phyloP scores from a whole-genome alignment of 2,329 filamentous ascomycete genomes.

The Exophiala xenobiotica region DNA sequence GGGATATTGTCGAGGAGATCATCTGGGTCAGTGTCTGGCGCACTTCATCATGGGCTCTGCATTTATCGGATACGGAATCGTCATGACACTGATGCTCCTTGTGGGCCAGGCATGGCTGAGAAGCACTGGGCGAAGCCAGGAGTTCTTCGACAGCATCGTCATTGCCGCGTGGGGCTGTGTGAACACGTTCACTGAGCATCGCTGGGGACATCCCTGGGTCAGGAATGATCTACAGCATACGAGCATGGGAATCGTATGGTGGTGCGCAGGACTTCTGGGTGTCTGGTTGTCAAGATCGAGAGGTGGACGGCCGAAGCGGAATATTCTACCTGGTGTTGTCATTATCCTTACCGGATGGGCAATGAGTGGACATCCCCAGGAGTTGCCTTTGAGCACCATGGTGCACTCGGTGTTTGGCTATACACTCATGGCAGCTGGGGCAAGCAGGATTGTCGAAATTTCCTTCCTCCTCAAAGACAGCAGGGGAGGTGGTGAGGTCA shows the following conservation, averaged over 20 bases:
- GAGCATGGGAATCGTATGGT: slow-evolving; percentile 99
- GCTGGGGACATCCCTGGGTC: slow-evolving; percentile 87
- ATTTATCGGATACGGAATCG: slow-evolving; percentile 89
- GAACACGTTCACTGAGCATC: slow-evolving; percentile 97
- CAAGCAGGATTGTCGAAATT: slow-evolving; percentile 85
- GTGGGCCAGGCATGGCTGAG: slow-evolving; percentile 87
- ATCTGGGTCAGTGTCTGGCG: slow-evolving; percentile 86
- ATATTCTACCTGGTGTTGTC: slow-evolving; percentile 88
- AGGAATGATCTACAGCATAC: slow-evolving; percentile 96
- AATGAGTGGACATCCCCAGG: slow-evolving; percentile 90
- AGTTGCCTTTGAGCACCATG: slow-evolving; percentile 78
- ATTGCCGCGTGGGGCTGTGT: slow-evolving; percentile 95
- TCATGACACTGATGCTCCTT: slow-evolving; percentile 80
- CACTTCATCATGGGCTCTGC: slow-evolving; percentile 99
- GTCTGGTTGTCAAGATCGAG: slow-evolving; percentile 87
- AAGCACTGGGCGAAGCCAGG: slow-evolving; percentile 80
- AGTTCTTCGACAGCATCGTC: slow-evolving; percentile 90
- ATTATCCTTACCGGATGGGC: slow-evolving; percentile 91
- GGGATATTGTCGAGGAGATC: slow-evolving; percentile 89
- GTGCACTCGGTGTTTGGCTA: slow-evolving; percentile 90
- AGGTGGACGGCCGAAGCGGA: slow-evolving; percentile 82
- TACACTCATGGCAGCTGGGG: slow-evolving; percentile 85
- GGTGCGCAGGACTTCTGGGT: slow-evolving; percentile 86
- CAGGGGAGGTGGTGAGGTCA: slow-evolving; percentile 65
- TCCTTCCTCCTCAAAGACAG: slow-evolving; percentile 79